phyloP scores from a whole-genome alignment of 2,329 filamentous ascomycete genomes.

The Aspergillus fischeri region DNA sequence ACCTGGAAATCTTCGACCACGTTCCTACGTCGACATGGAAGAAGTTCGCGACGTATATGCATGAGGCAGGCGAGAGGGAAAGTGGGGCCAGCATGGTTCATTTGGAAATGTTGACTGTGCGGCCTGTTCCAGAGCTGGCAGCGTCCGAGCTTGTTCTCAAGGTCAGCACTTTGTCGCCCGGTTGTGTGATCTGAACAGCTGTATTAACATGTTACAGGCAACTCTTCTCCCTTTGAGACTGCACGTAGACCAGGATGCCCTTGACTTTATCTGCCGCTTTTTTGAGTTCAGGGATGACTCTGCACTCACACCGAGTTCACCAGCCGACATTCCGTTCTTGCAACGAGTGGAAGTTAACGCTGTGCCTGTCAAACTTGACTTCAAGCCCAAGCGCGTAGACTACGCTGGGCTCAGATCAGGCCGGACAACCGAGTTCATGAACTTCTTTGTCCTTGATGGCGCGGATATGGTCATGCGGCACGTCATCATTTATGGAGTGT shows the following conservation, averaged over 20 bases:
- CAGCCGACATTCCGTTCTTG: slow-evolving; percentile 76
- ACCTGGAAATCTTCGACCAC: slow-evolving; percentile 90
- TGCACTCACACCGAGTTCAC: slow-evolving; percentile 48
- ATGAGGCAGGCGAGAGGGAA: slow-evolving; percentile 80
- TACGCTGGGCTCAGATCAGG: slow-evolving; percentile 89
- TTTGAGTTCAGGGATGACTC: slow-evolving; percentile 93
- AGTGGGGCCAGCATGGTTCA: slow-evolving; percentile 86
- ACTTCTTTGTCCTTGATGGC: slow-evolving; percentile 88
- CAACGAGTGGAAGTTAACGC: slow-evolving; percentile 84
- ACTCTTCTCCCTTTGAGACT: slow-evolving; percentile 79
- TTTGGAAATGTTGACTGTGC: slow-evolving; percentile 81
- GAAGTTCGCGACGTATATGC: slow-evolving; percentile 93
- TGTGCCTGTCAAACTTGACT: slow-evolving; percentile 82
- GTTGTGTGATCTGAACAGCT: background rate
- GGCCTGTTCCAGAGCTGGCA: slow-evolving; percentile 75
- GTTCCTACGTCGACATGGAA: slow-evolving; percentile 95
- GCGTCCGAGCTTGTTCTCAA: slow-evolving; percentile 86
- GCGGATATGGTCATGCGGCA: slow-evolving; percentile 81
- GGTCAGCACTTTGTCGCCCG: slow-evolving; percentile 34
- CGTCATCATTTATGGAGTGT: slow-evolving; percentile 87
- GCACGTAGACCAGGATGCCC: slow-evolving; percentile 93
- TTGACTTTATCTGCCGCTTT: slow-evolving; percentile 95
- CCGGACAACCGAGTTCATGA: slow-evolving; percentile 97
- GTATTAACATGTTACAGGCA: slow-evolving; percentile 39
- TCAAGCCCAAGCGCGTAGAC: slow-evolving; percentile 97